These are phyloP conservation scores for Vigna angularis DNA, from an alignment of 306 rosid species.

Conservation along the genomic window DNA sequence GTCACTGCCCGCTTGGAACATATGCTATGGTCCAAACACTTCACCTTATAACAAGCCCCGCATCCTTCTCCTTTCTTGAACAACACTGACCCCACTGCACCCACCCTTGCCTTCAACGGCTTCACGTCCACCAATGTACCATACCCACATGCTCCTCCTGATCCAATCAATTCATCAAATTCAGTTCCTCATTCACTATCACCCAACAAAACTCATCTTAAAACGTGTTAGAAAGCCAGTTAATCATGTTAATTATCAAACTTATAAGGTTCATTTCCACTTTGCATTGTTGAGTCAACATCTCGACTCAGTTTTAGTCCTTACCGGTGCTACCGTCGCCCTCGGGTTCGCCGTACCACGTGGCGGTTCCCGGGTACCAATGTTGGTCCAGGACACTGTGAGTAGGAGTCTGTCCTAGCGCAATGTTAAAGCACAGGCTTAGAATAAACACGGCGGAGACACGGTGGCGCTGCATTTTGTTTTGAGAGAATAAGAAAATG, in stretches of 20 bases:
- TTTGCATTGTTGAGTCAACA: constrained; percentile 1
- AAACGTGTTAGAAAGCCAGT: no score
- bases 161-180: not conserved
- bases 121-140: constrained; percentile 79
- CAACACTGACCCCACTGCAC: constrained; percentile 82
- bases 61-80: constrained; percentile 89
- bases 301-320: constrained; percentile 10
- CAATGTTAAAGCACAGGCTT: constrained; percentile 28
- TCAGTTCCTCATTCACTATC: not conserved
- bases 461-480: constrained; percentile 62
- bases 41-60: constrained; percentile 90
- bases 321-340: constrained; percentile 98
- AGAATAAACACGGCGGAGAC: constrained; percentile 33
- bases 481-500: constrained; percentile 15
- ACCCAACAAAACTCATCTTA: not conserved
- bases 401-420: constrained; percentile 29
- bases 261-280: not conserved
- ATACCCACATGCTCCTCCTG: constrained; percentile 97
- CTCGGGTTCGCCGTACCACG: constrained; percentile 95
- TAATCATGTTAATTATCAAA: no score
- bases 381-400: constrained; percentile 50
- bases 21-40: constrained; percentile 70
- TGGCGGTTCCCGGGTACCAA: constrained; percentile 85
- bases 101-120: constrained; percentile 88
- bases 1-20: constrained; percentile 87